Conservation (phyloP, 139 green algal species). For the Picochlorum sp. region DNA sequence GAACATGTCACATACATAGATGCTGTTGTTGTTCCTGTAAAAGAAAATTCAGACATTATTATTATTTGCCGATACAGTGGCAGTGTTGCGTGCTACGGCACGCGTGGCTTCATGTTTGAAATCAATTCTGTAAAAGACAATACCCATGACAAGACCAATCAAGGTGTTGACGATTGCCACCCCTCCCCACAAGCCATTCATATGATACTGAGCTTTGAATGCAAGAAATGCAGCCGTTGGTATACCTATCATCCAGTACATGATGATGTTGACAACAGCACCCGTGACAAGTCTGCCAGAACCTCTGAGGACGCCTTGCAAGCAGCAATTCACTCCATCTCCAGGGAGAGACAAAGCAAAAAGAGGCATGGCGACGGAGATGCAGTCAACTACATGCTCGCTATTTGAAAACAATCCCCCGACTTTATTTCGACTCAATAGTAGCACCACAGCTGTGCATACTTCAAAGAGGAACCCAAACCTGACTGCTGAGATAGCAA, state of each 20-base stretch:
- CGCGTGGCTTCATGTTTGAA: neutral
- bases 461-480: conserved; percentile 8
- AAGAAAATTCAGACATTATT: conserved; percentile 1
- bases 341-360: neutral
- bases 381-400: neutral
- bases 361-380: neutral
- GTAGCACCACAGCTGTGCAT: neutral
- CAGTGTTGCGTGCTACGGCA: neutral
- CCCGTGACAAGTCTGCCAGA: neutral
- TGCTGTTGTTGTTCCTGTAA: conserved; percentile 1
- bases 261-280: neutral
- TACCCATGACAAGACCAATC: neutral
- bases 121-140: neutral
- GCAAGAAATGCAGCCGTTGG: neutral
- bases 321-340: neutral
- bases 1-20: neutral
- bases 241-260: neutral
- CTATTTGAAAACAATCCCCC: conserved; percentile 2
- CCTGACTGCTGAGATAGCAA: neutral
- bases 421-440: neutral
- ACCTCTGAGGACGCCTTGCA: neutral
- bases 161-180: neutral
- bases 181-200: neutral
- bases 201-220: neutral
- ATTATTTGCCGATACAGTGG: neutral